Evolutionary conservation across 2,329 filamentous ascomycete species (phyloP).

Genomic region (Tolypocladium guangdongense): DNA sequence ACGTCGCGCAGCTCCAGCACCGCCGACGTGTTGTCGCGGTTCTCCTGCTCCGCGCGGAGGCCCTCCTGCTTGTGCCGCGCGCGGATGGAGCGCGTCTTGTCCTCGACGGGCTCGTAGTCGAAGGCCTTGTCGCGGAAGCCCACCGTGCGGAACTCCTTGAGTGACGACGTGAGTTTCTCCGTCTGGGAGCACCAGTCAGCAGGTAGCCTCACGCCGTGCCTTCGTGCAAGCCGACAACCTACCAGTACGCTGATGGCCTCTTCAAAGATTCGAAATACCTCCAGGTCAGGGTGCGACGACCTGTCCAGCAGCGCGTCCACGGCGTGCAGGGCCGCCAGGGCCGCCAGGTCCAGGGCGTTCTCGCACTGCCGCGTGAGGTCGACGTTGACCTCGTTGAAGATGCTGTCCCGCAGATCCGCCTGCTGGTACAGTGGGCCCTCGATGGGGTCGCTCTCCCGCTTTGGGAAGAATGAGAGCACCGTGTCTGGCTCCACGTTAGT

Average conservation of each 20-base stretch:
- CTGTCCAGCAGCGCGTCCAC: slow-evolving; percentile 50
- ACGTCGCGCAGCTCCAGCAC: slow-evolving; percentile 53
- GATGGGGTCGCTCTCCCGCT: slow-evolving; percentile 39
- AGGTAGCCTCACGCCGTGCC: background rate
- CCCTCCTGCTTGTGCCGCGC: slow-evolving; percentile 28
- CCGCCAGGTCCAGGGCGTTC: slow-evolving; percentile 50
- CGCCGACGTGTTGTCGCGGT: slow-evolving; percentile 51
- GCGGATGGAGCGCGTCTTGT: slow-evolving; percentile 27
- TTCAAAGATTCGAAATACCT: slow-evolving; percentile 55
- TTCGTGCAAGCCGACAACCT: slow-evolving; percentile 4
- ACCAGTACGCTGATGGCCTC: slow-evolving; percentile 55
- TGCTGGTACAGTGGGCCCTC: slow-evolving; percentile 47
- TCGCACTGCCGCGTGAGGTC: slow-evolving; percentile 52
- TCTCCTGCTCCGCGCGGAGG: slow-evolving; percentile 41
- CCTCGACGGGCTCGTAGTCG: slow-evolving; percentile 28
- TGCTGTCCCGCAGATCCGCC: slow-evolving; percentile 50
- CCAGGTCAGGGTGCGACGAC: slow-evolving; percentile 48
- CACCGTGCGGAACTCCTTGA: slow-evolving; percentile 50
- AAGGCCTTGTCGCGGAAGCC: slow-evolving; percentile 37
- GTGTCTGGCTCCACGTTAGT: slow-evolving; percentile 27
- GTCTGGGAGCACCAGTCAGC: slow-evolving; percentile 27
- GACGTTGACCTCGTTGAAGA: slow-evolving; percentile 56
- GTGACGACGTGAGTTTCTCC: slow-evolving; percentile 49
- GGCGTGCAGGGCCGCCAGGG: slow-evolving; percentile 49
- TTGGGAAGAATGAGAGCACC: slow-evolving; percentile 43